Conservation (phyloP, 2,329 filamentous ascomycete genomes). For the Cordyceps cateniannulata region DNA sequence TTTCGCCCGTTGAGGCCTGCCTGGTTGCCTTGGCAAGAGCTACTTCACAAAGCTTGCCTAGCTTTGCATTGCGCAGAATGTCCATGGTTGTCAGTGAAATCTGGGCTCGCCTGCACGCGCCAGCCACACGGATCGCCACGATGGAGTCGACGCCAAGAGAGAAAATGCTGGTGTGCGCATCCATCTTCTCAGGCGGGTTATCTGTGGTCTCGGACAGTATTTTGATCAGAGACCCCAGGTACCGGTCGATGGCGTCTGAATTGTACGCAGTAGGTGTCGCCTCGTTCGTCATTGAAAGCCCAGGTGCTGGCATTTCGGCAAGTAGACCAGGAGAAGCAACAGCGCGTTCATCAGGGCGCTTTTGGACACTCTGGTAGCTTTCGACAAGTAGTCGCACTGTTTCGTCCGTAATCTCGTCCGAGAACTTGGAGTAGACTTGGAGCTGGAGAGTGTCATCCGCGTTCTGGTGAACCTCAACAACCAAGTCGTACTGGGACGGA, state of each 20-base stretch:
- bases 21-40: neutral
- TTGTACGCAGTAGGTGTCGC: neutral
- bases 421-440: neutral
- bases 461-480: neutral
- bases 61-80: neutral
- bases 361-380: neutral
- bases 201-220: neutral
- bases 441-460: neutral
- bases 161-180: neutral
- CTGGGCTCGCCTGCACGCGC: neutral
- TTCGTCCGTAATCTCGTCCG: neutral
- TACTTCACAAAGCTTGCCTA: neutral
- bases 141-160: neutral
- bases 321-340: neutral
- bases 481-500: neutral
- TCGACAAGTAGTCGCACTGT: neutral
- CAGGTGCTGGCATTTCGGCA: neutral
- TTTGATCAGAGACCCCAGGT: neutral
- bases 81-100: slow-evolving; percentile 1
- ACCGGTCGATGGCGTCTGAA: neutral
- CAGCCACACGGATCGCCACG: neutral
- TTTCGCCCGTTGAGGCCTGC: neutral
- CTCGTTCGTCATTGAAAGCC: neutral
- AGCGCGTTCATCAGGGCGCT: neutral
- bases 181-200: neutral